Conservation (phyloP, 2,329 filamentous ascomycete species). For the Aspergillus fumigatus region DNA sequence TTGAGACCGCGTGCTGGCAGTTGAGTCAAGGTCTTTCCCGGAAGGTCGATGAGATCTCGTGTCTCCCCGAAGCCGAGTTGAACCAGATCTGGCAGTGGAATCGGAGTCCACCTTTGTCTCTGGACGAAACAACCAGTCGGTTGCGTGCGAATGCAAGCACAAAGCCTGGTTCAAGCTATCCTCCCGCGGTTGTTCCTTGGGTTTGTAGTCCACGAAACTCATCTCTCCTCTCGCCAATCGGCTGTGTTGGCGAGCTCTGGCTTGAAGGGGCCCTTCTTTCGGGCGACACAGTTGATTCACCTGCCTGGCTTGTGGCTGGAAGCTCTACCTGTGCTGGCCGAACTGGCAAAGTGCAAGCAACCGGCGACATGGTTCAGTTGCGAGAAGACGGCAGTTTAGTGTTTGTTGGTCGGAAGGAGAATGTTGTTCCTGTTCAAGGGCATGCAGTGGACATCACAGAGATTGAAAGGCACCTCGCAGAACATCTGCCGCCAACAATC, state of each 20-base stretch:
- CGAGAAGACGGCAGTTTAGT: slow-evolving; percentile 24
- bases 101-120: slow-evolving; percentile 29
- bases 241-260: slow-evolving; percentile 36
- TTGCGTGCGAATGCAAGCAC: slow-evolving; percentile 18
- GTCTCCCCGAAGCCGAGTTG: slow-evolving; percentile 34
- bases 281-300: slow-evolving; percentile 17
- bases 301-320: slow-evolving; percentile 30
- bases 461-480: slow-evolving; percentile 36
- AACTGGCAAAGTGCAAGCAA: slow-evolving; percentile 24
- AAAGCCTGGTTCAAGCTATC: slow-evolving; percentile 29
- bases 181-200: slow-evolving; percentile 27
- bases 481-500: slow-evolving; percentile 28
- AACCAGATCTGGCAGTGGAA: slow-evolving; percentile 44
- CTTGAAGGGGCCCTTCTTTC: slow-evolving; percentile 37
- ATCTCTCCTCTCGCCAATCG: slow-evolving; percentile 38
- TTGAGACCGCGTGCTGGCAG: slow-evolving; percentile 29
- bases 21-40: slow-evolving; percentile 22
- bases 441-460: slow-evolving; percentile 39
- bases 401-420: slow-evolving; percentile 33
- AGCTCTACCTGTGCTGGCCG: slow-evolving; percentile 28
- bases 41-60: slow-evolving; percentile 32
- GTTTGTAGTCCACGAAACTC: slow-evolving; percentile 29
- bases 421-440: slow-evolving; percentile 30
- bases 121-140: slow-evolving; percentile 23
- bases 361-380: slow-evolving; percentile 30